Conservation (phyloP, 2,329 filamentous ascomycete species). For the Fusarium armeniacum region DNA sequence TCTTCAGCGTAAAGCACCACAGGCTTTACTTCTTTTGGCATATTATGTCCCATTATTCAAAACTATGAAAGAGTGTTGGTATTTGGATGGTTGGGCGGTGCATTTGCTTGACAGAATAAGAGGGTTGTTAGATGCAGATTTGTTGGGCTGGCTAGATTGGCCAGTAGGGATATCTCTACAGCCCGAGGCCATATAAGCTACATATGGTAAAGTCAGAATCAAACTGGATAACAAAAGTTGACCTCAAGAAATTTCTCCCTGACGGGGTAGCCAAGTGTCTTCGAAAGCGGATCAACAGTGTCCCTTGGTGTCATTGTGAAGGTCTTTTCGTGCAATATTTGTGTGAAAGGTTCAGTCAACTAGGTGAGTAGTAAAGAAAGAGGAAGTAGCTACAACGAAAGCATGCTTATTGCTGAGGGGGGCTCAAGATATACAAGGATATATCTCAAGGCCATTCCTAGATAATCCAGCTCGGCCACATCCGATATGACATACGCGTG, state of each 20-base stretch:
- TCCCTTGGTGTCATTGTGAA: neutral
- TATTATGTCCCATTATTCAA: slow-evolving; percentile 47
- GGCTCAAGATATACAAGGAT: neutral
- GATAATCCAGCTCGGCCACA: neutral
- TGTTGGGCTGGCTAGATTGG: slow-evolving; percentile 48
- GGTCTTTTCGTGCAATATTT: neutral
- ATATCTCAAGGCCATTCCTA: neutral
- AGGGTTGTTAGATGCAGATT: slow-evolving; percentile 34
- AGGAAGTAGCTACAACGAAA: neutral
- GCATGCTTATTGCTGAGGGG: neutral
- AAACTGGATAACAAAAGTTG: neutral
- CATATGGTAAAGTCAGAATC: slow-evolving; percentile 17
- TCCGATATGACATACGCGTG: slow-evolving; percentile 21
- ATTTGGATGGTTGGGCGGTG: slow-evolving; percentile 43
- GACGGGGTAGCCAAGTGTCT: neutral
- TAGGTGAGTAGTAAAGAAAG: neutral
- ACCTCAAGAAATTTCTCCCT: neutral
- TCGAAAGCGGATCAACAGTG: neutral
- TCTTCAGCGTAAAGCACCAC: slow-evolving; percentile 47
- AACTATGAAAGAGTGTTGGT: slow-evolving; percentile 44
- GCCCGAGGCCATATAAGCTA: slow-evolving; percentile 13
- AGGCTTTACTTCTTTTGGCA: slow-evolving; percentile 49
- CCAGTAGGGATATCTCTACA: slow-evolving; percentile 39
- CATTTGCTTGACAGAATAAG: slow-evolving; percentile 47
- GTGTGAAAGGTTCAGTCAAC: neutral